Evolutionary conservation across 2,329 filamentous ascomycete species (phyloP).

Genomic region (Didymella arachidicola): DNA sequence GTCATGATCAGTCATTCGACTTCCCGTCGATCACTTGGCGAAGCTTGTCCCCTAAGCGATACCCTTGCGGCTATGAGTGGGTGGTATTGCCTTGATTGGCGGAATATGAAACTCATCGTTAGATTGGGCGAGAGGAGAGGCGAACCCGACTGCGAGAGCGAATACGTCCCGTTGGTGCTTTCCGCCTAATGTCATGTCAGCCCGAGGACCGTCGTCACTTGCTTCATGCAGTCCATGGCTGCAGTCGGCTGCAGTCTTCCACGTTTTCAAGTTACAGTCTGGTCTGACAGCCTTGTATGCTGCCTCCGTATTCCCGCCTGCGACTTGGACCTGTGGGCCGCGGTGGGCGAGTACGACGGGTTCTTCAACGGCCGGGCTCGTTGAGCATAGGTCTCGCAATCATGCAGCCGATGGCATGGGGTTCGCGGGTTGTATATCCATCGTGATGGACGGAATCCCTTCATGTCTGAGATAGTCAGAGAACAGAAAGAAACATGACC

Average conservation of each 20-base stretch:
- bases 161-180: neutral
- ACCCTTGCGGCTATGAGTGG: slow-evolving; percentile 6
- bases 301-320: neutral
- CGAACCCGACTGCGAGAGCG: slow-evolving; percentile 2
- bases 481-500: neutral
- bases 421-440: neutral
- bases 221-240: neutral
- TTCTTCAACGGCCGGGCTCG: neutral
- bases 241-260: neutral
- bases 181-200: neutral
- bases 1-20: neutral
- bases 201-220: neutral
- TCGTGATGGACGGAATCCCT: neutral
- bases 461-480: neutral
- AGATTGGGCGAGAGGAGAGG: neutral
- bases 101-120: neutral
- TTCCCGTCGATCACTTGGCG: neutral
- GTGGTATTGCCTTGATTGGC: neutral
- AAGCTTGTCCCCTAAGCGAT: neutral
- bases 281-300: neutral
- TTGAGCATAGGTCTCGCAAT: neutral
- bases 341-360: slow-evolving; percentile 1
- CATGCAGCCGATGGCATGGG: slow-evolving; percentile 5
- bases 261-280: neutral
- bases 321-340: slow-evolving; percentile 6